Conservation (phyloP, 148 eudicot genomes). For the Salicornia ramosissima region DNA sequence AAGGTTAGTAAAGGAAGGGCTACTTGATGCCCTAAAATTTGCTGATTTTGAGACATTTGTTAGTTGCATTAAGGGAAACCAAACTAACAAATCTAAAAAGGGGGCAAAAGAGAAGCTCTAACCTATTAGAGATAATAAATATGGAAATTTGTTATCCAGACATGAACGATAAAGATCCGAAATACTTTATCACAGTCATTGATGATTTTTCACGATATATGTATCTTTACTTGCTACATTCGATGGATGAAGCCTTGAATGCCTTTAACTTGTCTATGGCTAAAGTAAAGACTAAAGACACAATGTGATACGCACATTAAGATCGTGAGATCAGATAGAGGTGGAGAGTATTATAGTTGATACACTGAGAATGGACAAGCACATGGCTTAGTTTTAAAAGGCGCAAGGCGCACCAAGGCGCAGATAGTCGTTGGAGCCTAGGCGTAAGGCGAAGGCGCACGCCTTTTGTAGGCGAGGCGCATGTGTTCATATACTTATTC, state of each 20-base stretch:
- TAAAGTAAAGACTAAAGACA: constrained; percentile 10
- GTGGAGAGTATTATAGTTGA: background rate
- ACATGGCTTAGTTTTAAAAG: background rate
- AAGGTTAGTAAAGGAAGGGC: constrained; percentile 21
- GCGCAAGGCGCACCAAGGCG: too few species aligned
- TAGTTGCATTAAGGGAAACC: constrained; percentile 16
- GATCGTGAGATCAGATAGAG: constrained; percentile 19
- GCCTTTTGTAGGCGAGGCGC: too few species aligned
- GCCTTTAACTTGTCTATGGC: constrained; percentile 8
- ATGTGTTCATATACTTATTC: too few species aligned
- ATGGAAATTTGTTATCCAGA: background rate
- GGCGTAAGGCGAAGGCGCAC: too few species aligned
- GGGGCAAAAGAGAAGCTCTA: background rate
- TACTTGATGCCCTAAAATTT: constrained; percentile 12
- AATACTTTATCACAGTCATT: constrained; percentile 8
- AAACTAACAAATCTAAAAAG: constrained; percentile 5
- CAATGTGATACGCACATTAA: constrained; percentile 8
- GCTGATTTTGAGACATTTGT: constrained; percentile 17
- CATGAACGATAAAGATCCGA: background rate
- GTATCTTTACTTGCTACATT: constrained; percentile 8
- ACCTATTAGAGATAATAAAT: background rate
- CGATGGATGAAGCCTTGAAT: constrained; percentile 2
- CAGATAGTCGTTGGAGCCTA: too few species aligned
- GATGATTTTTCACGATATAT: constrained; percentile 7
- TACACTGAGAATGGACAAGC: background rate